phyloP scores from a whole-genome alignment of 352 stramenopile species.

The Thalassiosira livingstoniorum region DNA sequence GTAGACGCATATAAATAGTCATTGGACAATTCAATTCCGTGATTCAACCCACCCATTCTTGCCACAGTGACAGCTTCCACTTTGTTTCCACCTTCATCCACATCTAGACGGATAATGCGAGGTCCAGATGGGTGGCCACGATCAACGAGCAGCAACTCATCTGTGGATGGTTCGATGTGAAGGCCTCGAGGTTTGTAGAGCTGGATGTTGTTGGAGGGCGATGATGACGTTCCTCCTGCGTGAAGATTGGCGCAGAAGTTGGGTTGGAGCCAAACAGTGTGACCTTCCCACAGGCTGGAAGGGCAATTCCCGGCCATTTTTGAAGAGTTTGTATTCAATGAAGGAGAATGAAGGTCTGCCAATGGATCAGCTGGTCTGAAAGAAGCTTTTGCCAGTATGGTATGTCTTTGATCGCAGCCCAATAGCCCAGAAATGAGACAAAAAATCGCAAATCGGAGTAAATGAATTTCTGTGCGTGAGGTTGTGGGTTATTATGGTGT shows the following conservation, averaged over 20 bases:
- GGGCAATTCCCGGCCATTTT: background rate
- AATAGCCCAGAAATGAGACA: too few species aligned
- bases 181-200: conserved; percentile 39
- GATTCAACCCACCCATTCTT: conserved; percentile 58
- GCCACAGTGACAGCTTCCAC: conserved; percentile 42
- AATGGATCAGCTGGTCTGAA: too few species aligned
- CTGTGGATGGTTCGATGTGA: conserved; percentile 39
- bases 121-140: conserved; percentile 27
- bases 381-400: too few species aligned
- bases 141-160: conserved; percentile 70
- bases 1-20: conserved; percentile 74
- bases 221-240: background rate
- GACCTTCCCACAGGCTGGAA: background rate
- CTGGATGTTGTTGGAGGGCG: background rate
- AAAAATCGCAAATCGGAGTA: too few species aligned
- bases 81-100: conserved; percentile 42
- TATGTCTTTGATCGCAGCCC: too few species aligned
- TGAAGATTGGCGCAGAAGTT: conserved; percentile 40
- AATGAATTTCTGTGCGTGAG: too few species aligned
- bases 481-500: too few species aligned
- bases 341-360: too few species aligned
- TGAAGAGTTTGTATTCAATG: too few species aligned
- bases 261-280: conserved; percentile 39
- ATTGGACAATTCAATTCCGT: conserved; percentile 69
- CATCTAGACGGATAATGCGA: conserved; percentile 55